Percentiles rank a stretch among this genome's conserved stretches.
Evolutionary conservation across 345 rosid species (phyloP).

Genomic region (Ceriops zippeliana): DNA sequence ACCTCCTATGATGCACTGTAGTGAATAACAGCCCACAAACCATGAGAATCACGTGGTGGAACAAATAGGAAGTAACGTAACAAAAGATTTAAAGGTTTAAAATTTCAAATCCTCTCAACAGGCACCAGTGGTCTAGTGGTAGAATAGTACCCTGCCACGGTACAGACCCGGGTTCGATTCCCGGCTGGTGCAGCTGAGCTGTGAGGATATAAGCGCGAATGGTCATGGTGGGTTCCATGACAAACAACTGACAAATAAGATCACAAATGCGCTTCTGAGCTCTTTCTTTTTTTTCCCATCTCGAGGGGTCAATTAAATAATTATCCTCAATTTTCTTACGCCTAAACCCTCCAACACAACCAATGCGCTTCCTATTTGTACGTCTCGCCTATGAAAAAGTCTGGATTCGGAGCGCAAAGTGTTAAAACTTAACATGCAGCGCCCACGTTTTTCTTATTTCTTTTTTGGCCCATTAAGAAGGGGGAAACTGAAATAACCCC

Average conservation of each 20-base stretch:
- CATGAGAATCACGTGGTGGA: background rate
- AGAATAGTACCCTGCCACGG: conserved; percentile 78
- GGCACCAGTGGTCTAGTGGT: conserved; percentile 75
- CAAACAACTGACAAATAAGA: background rate
- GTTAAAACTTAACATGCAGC: no score
- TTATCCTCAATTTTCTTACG: no score
- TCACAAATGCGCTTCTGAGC: background rate
- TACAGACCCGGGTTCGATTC: conserved; percentile 76
- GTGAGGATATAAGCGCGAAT: background rate
- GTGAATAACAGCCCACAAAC: background rate
- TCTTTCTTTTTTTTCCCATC: background rate
- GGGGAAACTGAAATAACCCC: no score
- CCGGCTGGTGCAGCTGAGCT: conserved; percentile 31
- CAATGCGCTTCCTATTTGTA: no score
- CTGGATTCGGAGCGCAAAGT: no score
- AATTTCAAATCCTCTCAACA: accelerated
- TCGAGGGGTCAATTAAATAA: no score
- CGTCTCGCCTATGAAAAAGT: no score
- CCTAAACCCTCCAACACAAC: no score
- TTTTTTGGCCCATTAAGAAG: no score
- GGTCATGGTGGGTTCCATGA: background rate
- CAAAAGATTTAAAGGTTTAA: no score
- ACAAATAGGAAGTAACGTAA: no score
- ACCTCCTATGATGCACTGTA: background rate
- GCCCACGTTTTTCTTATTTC: no score